Evolutionary conservation across 208 protist species (phyloP).

Genomic region (Acanthamoeba divionensis): DNA sequence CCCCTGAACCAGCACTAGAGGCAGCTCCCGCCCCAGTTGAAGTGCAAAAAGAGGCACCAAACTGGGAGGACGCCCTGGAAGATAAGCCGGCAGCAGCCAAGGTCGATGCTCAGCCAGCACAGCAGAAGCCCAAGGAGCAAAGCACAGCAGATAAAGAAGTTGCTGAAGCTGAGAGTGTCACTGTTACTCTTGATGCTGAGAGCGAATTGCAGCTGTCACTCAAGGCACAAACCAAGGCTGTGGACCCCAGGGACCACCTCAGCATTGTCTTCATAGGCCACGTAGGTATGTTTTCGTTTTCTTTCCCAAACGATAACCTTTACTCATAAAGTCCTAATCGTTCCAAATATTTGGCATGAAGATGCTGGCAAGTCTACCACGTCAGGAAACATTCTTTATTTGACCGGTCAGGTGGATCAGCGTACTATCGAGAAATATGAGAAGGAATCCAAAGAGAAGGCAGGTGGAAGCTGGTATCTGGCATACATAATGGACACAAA

Average conservation of each 20-base stretch:
- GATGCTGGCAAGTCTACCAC: slow-evolving; percentile 99
- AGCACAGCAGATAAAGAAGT: slow-evolving; percentile 35
- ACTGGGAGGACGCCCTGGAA: too few relatives aligned
- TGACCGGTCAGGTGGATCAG: slow-evolving; percentile 94
- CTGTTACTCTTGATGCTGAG: too few relatives aligned
- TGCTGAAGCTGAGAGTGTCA: slow-evolving; percentile 44
- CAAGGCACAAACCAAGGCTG: background rate
- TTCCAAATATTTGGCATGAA: background rate
- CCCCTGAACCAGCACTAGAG: too few relatives aligned
- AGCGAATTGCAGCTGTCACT: too few relatives aligned
- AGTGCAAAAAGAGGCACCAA: too few relatives aligned
- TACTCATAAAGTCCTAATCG: background rate
- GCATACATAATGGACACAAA: slow-evolving; percentile 98
- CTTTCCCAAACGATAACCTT: background rate
- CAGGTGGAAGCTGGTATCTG: slow-evolving; percentile 95
- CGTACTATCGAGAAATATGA: slow-evolving; percentile 98
- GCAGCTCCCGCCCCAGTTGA: too few relatives aligned
- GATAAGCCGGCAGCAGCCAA: too few relatives aligned
- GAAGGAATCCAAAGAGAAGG: slow-evolving; percentile 93
- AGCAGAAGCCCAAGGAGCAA: slow-evolving; percentile 27
- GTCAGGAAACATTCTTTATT: slow-evolving; percentile 91
- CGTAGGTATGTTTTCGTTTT: slow-evolving; percentile 78
- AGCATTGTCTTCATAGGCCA: slow-evolving; percentile 99
- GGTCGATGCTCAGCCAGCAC: too few relatives aligned
- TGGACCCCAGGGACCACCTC: slow-evolving; percentile 87